A percentile compares a stretch with the other conserved stretches of the same genome.
Conservation (phyloP, 2,329 filamentous ascomycete genomes). For the Talaromyces pinophilus region DNA sequence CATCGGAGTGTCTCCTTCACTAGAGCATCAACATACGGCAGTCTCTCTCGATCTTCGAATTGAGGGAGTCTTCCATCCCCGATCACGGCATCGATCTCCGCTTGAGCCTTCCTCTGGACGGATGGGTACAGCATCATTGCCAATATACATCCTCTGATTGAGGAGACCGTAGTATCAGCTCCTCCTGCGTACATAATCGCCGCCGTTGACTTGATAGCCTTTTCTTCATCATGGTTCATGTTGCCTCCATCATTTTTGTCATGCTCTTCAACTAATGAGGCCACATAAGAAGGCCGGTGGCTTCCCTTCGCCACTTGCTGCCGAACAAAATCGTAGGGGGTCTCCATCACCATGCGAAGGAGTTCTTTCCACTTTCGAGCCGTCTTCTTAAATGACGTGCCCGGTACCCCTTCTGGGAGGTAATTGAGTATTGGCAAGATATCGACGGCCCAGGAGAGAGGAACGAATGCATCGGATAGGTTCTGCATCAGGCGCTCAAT, state of each 20-base stretch:
- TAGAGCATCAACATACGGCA: constrained; percentile 32
- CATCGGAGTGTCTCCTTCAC: constrained; percentile 34
- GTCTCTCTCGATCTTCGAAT: constrained; percentile 2
- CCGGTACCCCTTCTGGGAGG: background rate
- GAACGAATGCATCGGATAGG: constrained; percentile 27
- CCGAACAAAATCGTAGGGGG: constrained; percentile 48
- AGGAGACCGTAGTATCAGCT: constrained; percentile 36
- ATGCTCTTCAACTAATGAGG: constrained; percentile 31
- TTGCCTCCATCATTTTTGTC: constrained; percentile 26
- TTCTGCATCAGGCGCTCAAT: constrained; percentile 9
- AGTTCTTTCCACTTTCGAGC: constrained; percentile 40
- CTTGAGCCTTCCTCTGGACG: constrained; percentile 15
- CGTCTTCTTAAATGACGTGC: constrained; percentile 31
- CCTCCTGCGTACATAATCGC: constrained; percentile 46
- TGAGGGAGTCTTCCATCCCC: constrained; percentile 9
- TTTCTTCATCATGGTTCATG: constrained; percentile 35
- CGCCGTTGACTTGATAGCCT: constrained; percentile 45
- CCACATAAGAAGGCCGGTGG: constrained; percentile 40
- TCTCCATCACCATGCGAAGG: constrained; percentile 35
- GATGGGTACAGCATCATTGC: constrained; percentile 5
- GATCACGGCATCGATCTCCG: constrained; percentile 11
- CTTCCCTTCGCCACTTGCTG: constrained; percentile 38
- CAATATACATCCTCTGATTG: constrained; percentile 1
- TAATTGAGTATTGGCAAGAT: constrained; percentile 40
- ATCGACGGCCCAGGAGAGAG: constrained; percentile 51